Percentiles rank a stretch among this genome's conserved stretches.
phyloP scores from a whole-genome alignment of 306 rosid genomes.

The Phaseolus lunatus region DNA sequence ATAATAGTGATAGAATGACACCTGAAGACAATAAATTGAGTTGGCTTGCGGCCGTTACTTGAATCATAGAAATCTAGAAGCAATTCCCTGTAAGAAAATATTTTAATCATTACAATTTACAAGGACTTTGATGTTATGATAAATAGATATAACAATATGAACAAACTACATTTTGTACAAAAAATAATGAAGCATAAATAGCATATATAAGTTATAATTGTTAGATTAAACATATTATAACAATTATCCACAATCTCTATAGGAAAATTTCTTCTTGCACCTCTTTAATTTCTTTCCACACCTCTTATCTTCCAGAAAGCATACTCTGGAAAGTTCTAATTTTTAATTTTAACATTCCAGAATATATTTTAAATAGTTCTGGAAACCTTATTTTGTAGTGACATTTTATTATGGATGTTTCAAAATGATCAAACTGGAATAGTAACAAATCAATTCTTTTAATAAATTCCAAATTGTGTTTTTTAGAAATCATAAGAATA shows the following conservation, averaged over 20 bases:
- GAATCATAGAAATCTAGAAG: constrained; percentile 81
- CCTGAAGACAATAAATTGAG: constrained; percentile 94
- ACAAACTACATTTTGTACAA: background rate
- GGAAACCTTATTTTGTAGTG: no score
- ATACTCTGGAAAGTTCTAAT: no score
- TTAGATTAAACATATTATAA: background rate
- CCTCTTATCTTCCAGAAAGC: no score
- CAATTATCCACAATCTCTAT: background rate
- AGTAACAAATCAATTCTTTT: no score
- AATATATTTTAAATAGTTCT: no score
- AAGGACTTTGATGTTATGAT: constrained; percentile 31
- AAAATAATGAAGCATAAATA: constrained; percentile 22
- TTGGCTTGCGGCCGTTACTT: constrained; percentile 70
- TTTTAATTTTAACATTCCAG: no score
- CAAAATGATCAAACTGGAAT: no score
- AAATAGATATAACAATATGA: constrained; percentile 27
- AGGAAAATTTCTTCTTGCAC: no score
- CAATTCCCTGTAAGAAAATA: constrained; percentile 74
- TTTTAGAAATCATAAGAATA: no score
- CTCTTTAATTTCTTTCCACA: no score
- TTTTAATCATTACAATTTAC: constrained; percentile 15
- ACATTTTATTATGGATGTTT: no score
- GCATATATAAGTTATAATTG: background rate
- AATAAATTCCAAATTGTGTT: no score
- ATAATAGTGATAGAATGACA: constrained; percentile 43